Base-by-base conservation (phyloP, 768 basidiomycete genomes). In the Mycena albidolilacea region DNA sequence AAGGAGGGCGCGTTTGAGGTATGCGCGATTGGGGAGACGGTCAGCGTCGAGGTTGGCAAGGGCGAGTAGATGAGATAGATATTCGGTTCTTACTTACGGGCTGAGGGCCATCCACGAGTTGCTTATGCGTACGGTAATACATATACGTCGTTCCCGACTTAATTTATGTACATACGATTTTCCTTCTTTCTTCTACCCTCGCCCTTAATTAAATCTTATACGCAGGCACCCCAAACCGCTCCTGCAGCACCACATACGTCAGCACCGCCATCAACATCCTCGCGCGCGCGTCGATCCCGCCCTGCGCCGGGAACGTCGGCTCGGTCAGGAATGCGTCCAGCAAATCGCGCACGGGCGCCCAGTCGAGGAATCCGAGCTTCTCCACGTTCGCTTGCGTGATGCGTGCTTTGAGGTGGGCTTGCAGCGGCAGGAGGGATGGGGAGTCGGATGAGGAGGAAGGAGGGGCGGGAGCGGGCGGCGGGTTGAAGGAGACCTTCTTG, bases 21-120 rank as follows among this genome's bases (percentile, higher is more conserved):
- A 37, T 89, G 88, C 65, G 90, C 84, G 9, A 87, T 93, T 38
- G 92, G 93, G 6, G 89, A 92, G 81, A 93, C 91, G 4, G 71
- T 83, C 6, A 64, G 21, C 76, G 9, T 80, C 77, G 74, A 63
- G n/a, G 70, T 72, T 3, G 68, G 43, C 21, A 63, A 71, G 44
- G 48, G 43, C 5, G 23, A 15, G n/a, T 50, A n/a, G n/a, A 7
- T 46, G 44, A 46, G 44, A 17, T 15, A 15, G 44, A 46, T 12
- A 17, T 30, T 30, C 30, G 30, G 30, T 30, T 30, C 30, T 30
- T 3, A 30, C 3, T 30, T 30, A 3, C 30, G 30, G 30, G 30
- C 30, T 30, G 30, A 30, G 30, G 30, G 30, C 3, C 30, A 30
- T 30, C 4, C 30, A 30, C 30, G 4, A 30, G 30, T 23, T 23